Evolutionary conservation across 2,329 filamentous ascomycete genomes (phyloP), one percentile per base, ranked within the genome.

Genomic region (Neonectria neomacrospora): DNA sequence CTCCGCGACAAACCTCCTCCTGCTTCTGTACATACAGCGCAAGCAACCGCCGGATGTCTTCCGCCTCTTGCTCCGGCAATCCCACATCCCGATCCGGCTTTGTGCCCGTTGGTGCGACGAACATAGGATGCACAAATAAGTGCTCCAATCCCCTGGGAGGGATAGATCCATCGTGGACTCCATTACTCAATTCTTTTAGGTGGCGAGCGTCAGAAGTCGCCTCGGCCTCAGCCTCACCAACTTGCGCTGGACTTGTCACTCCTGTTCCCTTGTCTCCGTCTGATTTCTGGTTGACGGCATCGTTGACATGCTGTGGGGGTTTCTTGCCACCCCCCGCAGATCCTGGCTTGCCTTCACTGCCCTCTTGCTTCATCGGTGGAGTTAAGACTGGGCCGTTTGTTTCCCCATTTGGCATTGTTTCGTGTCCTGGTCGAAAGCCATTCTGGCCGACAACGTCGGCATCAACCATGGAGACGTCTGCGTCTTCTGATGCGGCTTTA

Each of bases 21-120:
- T 96, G 92, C 77, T 95, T 95, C 73, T 95, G 92, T 26, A 95
- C 88, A 75, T 93, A 95, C 11, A 92, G 80, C 67, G 93, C 86
- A 52, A 96, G 82, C 18, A 94, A 79, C 61, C 90, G 86, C 62
- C 92, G 88, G 45, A 92, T 89, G 63, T 96, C 91, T 67, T 94
- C 91, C 1, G 93, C 93, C 78, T 96, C 92, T 26, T 82, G 79
- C 18, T 88, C 83, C 1, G 92, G 91, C 3, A 96, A 85, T 2
- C 90, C 90, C 41, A 92, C 80, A 74, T 94, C 88, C 58, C 89
- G 85, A 75, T 94, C 90, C 2, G 90, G 85, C 57, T 85, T 83
- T 23, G 87, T 86, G 32, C 86, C 81, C 26, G 80, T 74, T 0
- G 92, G 90, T 37, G 90, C 86, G 45, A 88, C 77, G 77, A 93